Conservation (phyloP, 768 basidiomycete species). For the Auriculariales sp. region DNA sequence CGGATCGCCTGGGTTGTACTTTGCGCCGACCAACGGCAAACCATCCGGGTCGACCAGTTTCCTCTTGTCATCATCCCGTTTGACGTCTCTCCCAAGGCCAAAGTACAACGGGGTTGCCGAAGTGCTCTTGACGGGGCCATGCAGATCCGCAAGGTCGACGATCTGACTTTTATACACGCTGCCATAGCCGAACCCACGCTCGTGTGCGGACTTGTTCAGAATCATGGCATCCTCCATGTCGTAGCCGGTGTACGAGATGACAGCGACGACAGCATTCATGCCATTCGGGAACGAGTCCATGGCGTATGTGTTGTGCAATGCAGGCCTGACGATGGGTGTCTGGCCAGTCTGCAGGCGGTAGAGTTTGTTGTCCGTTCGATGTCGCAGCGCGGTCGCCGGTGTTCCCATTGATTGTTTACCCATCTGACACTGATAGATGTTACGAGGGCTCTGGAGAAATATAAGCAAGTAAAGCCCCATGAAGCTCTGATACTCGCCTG, state of each 20-base stretch:
- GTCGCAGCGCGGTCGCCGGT: slow-evolving; percentile 78
- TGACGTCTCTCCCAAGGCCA: slow-evolving; percentile 57
- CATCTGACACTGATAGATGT: slow-evolving; percentile 97
- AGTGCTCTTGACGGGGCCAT: slow-evolving; percentile 43
- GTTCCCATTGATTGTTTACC: slow-evolving; percentile 99
- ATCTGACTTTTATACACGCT: slow-evolving; percentile 92
- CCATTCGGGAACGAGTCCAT: slow-evolving; percentile 99
- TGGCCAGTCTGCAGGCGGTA: slow-evolving; percentile 93
- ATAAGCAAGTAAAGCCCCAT: slow-evolving; percentile 6
- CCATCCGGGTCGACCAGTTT: slow-evolving; percentile 69
- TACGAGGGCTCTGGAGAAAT: slow-evolving; percentile 56
- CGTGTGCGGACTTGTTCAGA: slow-evolving; percentile 94
- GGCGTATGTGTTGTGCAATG: slow-evolving; percentile 82
- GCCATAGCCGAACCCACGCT: slow-evolving; percentile 94
- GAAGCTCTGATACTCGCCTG: slow-evolving; percentile 73
- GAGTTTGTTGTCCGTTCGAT: slow-evolving; percentile 95
- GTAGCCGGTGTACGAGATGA: slow-evolving; percentile 98
- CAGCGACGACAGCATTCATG: slow-evolving; percentile 96
- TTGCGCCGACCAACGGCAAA: slow-evolving; percentile 61
- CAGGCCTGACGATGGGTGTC: slow-evolving; percentile 86
- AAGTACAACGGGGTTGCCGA: slow-evolving; percentile 67
- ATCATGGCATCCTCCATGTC: slow-evolving; percentile 99
- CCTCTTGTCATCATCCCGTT: slow-evolving; percentile 25
- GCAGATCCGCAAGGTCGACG: slow-evolving; percentile 73
- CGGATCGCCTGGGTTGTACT: slow-evolving; percentile 57